phyloP scores from a whole-genome alignment of 176 grass and related monocot species.

The Oropetium thomaeum region DNA sequence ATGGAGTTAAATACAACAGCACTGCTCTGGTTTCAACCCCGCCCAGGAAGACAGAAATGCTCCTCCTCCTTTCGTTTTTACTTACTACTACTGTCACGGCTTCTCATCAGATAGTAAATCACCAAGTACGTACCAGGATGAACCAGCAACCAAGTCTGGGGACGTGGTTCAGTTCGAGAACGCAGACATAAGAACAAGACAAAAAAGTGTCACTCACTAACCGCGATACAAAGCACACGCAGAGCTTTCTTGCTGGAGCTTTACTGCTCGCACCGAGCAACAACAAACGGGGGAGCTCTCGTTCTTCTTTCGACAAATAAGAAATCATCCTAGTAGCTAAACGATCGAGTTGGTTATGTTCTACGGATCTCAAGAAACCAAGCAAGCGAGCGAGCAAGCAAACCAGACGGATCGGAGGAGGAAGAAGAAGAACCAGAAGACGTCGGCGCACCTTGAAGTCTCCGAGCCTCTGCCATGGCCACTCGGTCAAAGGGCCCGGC shows the following conservation, averaged over 20 bases:
- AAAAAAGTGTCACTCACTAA: background rate
- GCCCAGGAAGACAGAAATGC: background rate
- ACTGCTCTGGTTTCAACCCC: background rate
- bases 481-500: slow-evolving; percentile 81
- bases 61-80: background rate
- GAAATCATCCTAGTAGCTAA: too few relatives aligned
- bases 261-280: background rate
- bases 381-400: background rate
- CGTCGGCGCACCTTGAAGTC: slow-evolving; percentile 69
- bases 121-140: too few relatives aligned
- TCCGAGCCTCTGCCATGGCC: slow-evolving; percentile 83
- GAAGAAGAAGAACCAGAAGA: background rate
- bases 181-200: background rate
- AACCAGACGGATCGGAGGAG: background rate
- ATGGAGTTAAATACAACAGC: background rate
- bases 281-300: background rate
- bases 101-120: too few relatives aligned
- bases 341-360: background rate
- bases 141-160: too few relatives aligned
- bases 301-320: too few relatives aligned
- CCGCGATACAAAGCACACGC: background rate
- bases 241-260: background rate
- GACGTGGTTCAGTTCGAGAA: too few relatives aligned
- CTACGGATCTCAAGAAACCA: background rate
- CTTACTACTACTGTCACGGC: background rate